Conservation (phyloP, 192 early-diverging fungal species). For the Rhizophagus sp. region DNA sequence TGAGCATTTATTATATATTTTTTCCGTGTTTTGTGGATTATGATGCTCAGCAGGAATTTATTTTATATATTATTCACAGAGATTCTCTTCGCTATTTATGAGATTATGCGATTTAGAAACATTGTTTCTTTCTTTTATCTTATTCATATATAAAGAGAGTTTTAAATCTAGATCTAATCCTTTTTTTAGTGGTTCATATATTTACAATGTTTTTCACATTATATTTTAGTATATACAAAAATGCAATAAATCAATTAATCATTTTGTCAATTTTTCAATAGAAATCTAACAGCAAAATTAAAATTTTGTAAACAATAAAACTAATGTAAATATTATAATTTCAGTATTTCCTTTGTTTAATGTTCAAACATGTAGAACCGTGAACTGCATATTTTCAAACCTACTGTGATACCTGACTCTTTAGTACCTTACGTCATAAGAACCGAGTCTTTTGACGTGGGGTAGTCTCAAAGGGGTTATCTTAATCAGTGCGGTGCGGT, state of each 20-base stretch:
- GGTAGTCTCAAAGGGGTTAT: too few relatives aligned
- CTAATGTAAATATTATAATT: too few relatives aligned
- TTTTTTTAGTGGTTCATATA: not conserved
- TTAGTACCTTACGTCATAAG: too few relatives aligned
- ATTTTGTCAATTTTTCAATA: not conserved
- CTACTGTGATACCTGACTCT: too few relatives aligned
- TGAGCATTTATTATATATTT: not conserved
- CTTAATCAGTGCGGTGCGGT: too few relatives aligned
- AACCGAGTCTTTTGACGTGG: too few relatives aligned
- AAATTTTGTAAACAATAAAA: too few relatives aligned
- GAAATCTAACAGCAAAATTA: too few relatives aligned
- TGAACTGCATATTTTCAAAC: too few relatives aligned
- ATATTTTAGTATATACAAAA: too few relatives aligned
- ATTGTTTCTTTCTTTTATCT: not conserved
- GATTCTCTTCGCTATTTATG: not conserved
- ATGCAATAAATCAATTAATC: not conserved
- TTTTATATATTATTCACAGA: not conserved
- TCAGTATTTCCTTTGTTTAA: too few relatives aligned
- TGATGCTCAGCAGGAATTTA: not conserved
- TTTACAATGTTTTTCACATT: not conserved
- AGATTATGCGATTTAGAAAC: not conserved
- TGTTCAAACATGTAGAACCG: too few relatives aligned
- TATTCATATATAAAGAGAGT: not conserved
- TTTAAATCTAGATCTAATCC: not conserved
- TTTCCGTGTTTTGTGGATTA: not conserved